Evolutionary conservation across 768 basidiomycete genomes (phyloP).

Genomic region (Macrolepiota dolichaula): DNA sequence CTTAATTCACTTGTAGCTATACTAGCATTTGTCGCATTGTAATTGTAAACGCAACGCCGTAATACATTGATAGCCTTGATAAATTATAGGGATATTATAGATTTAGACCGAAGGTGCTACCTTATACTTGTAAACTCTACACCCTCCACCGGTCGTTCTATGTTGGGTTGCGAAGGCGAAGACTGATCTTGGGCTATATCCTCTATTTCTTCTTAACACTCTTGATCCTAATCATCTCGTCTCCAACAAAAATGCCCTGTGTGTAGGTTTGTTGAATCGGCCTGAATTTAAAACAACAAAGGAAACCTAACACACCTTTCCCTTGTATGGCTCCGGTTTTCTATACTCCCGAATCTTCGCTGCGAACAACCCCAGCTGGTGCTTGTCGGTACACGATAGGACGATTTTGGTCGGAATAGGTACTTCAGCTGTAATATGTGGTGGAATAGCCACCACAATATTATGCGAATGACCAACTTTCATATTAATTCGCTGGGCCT

Average conservation of each 20-base stretch:
- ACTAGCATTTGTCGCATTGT: constrained; percentile 10
- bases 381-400: constrained; percentile 83
- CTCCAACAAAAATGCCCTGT: constrained; percentile 92
- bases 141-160: neutral
- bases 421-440: constrained; percentile 76
- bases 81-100: constrained; percentile 2
- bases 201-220: constrained; percentile 92
- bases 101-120: neutral
- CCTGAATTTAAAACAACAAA: neutral
- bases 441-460: constrained; percentile 79
- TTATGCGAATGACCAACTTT: constrained; percentile 92
- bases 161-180: too few species aligned
- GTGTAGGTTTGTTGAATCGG: neutral
- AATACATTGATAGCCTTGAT: constrained; percentile 5
- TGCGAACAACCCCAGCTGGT: constrained; percentile 82
- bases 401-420: constrained; percentile 82
- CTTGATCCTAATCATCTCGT: constrained; percentile 89
- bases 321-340: constrained; percentile 96
- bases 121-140: neutral
- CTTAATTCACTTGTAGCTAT: constrained; percentile 9
- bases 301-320: constrained; percentile 65
- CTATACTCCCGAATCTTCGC: constrained; percentile 81
- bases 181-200: neutral
- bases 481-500: constrained; percentile 74
- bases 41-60: constrained; percentile 6